Evolutionary conservation across 2,329 filamentous ascomycete species (phyloP), one percentile per base, ranked within the genome.

Genomic region (Blastomyces parvus): DNA sequence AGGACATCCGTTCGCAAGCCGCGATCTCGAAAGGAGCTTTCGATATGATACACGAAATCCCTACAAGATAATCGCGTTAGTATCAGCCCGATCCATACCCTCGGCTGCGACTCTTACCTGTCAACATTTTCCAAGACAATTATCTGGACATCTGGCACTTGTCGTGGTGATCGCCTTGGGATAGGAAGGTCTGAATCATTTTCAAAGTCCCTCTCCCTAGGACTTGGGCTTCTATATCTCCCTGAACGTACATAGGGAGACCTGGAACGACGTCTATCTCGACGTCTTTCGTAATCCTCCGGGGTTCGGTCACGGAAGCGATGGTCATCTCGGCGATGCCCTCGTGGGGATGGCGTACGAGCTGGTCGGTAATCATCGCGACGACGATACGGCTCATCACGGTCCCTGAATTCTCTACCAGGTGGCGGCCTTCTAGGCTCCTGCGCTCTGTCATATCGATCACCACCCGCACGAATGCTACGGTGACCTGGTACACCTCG

Each of bases 121-220:
- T 88, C 85, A 14, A 95, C 82, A 68, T 91, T 86, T 67, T 93
- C 87, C 55, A 93, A 81, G 5, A 95, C 83, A 36, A 97, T 84
- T 38, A 97, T 85, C 73, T 97, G 91, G 19, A 97, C 88, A 69
- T 97, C 91, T 2, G 93, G 92, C 27, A 97, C 86, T 67, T 94
- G 86, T 63, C 83, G 80, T 4, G 89, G 86, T 64, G 86, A 84
- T 63, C 91, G 83, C 63, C 86, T 84, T 53, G 91, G 90, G 8
- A 96, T 83, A 38, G 89, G 87, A 14, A 91, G 79, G 44, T 84
- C 83, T 48, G 83, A 79, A 66, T 88, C 85, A 42, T 80, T 78
- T 62, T 87, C 82, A 63, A 80, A 75, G 57, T 82, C 63, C 59
- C 55, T 64, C n/a, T 81, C 76, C 40, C 82, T 70, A 70, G 90